These are phyloP conservation scores for Hypoxylon sp. DNA, from an alignment of 2,329 filamentous ascomycete genomes.

Conservation along the genomic window DNA sequence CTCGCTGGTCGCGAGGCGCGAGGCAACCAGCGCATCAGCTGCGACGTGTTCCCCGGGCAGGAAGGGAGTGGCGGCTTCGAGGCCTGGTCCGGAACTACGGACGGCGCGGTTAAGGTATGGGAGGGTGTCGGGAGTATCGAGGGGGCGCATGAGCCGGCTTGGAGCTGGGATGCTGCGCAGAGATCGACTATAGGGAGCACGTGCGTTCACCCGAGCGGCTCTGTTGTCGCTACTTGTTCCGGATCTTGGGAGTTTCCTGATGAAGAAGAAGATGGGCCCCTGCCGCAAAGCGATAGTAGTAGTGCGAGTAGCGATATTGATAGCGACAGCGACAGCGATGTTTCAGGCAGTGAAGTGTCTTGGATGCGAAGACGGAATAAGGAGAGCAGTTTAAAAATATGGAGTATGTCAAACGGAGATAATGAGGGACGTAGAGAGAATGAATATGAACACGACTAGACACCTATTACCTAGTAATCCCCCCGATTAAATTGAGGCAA, in stretches of 20 bases:
- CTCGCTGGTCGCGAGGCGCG: conserved; percentile 65
- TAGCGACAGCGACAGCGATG: conserved; percentile 28
- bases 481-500: not conserved
- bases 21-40: conserved; percentile 70
- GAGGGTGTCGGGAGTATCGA: conserved; percentile 66
- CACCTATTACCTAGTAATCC: conserved; percentile 24
- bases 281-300: conserved; percentile 15
- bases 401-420: conserved; percentile 55
- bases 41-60: conserved; percentile 67
- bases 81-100: conserved; percentile 72
- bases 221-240: conserved; percentile 70
- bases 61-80: conserved; percentile 64
- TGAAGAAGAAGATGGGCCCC: conserved; percentile 11
- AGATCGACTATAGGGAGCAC: conserved; percentile 64
- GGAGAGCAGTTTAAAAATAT: conserved; percentile 64
- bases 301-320: conserved; percentile 7
- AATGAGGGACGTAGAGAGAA: conserved; percentile 18
- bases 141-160: conserved; percentile 62
- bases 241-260: conserved; percentile 64
- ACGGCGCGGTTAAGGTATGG: conserved; percentile 71
- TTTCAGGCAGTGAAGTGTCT: conserved; percentile 8
- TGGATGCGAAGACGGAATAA: conserved; percentile 53
- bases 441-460: conserved; percentile 1
- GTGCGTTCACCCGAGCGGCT: conserved; percentile 67
- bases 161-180: conserved; percentile 66